Evolutionary conservation across 441 rosid species (phyloP).

Genomic region (Sinapis alba): DNA sequence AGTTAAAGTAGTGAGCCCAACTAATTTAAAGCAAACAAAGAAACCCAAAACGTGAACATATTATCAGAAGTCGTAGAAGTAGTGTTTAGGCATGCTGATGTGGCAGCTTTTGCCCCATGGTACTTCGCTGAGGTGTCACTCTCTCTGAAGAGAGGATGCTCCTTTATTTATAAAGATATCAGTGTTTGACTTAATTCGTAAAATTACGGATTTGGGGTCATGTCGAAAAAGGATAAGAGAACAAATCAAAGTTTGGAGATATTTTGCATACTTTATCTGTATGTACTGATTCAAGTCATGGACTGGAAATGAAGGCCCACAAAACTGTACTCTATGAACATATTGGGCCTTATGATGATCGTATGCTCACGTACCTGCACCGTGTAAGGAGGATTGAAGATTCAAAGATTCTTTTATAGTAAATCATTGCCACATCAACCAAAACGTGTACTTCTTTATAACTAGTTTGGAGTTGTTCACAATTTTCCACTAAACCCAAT

Average conservation of each 20-base stretch:
- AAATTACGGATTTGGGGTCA: not conserved
- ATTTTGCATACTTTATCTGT: not conserved
- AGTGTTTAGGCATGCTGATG: no score
- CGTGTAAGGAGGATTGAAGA: not conserved
- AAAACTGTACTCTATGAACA: not conserved
- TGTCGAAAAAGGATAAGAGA: not conserved
- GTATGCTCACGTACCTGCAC: not conserved
- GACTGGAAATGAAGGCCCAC: not conserved
- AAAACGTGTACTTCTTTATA: not conserved
- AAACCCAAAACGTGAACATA: no score
- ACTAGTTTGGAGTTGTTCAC: not conserved
- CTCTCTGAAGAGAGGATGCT: no score
- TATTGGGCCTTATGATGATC: not conserved
- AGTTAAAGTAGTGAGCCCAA: no score
- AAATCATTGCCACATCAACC: not conserved
- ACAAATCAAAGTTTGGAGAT: not conserved
- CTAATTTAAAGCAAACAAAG: no score
- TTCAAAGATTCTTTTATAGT: not conserved
- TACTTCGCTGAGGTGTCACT: no score
- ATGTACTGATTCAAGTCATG: not conserved
- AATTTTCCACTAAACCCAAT: not conserved
- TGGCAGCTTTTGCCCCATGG: no score
- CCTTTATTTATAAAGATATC: no score
- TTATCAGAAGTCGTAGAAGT: no score
- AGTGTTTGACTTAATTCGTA: not conserved